These are phyloP conservation scores for Delphinella strobiligena DNA, from an alignment of 2,329 filamentous ascomycete species.

Conservation along the genomic window DNA sequence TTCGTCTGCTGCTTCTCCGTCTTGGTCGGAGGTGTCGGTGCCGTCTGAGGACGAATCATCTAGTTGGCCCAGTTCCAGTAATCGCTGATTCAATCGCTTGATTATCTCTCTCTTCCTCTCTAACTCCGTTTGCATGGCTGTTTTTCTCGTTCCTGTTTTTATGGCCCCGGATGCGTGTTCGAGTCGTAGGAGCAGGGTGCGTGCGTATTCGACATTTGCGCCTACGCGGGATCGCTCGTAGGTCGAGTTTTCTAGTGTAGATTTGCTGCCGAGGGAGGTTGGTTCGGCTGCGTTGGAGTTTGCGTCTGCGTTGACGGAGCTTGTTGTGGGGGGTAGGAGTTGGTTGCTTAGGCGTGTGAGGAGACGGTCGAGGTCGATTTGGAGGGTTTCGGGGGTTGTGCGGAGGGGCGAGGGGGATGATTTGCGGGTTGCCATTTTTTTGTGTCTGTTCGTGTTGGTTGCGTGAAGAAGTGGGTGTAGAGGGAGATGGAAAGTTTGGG, in stretches of 20 bases:
- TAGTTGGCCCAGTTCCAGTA: constrained; percentile 57
- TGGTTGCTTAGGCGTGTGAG: constrained; percentile 54
- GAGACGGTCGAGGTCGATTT: constrained; percentile 48
- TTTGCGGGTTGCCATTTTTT: background rate
- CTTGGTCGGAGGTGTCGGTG: too few species aligned
- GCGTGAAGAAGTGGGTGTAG: background rate
- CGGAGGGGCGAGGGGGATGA: background rate
- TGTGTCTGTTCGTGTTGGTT: background rate
- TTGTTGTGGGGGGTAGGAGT: constrained; percentile 46
- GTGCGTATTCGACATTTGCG: constrained; percentile 59
- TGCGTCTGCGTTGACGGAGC: constrained; percentile 45
- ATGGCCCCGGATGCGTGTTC: constrained; percentile 56
- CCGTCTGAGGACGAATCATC: constrained; percentile 12
- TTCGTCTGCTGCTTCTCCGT: constrained; percentile 29
- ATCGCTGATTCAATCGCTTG: constrained; percentile 51
- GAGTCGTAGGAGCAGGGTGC: constrained; percentile 53
- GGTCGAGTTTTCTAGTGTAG: constrained; percentile 49
- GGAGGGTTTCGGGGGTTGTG: constrained; percentile 3
- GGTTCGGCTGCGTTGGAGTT: too few species aligned
- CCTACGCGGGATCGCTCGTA: constrained; percentile 52
- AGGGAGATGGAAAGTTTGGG: background rate
- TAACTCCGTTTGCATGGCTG: constrained; percentile 52
- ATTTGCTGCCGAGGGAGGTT: too few species aligned
- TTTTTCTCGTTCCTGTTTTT: constrained; percentile 46
- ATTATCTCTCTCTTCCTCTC: constrained; percentile 53